Base-by-base conservation (phyloP, 345 rosid genomes). In the Nasturtium officinale region DNA sequence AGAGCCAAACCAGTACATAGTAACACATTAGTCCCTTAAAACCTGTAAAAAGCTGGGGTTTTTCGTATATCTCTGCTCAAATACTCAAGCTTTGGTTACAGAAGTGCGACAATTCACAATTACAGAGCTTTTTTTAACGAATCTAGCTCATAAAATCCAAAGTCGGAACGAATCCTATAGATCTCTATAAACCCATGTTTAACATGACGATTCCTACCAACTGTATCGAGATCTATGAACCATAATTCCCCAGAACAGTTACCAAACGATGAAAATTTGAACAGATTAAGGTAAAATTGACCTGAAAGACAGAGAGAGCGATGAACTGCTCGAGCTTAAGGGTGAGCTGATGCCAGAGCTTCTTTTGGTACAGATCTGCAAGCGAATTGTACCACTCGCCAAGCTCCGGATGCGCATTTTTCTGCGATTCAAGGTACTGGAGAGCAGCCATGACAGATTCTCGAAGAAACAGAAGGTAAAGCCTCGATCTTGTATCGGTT, bases 261-360 rank as follows among this genome's bases (percentile, higher is more conserved):
- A 66, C 9, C 5, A 50, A 72, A 42, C 4, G 59, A 56, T 33
- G 25, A 18, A 10, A 55, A 62, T 28, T 63, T 3, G 33, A 15
- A 8, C 0, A 48, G 26, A 38, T 25, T 45, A 21, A 5, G 60
- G n/a, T 37, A 17, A 29, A 9, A 28, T 0, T 25, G 61, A 90
- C 97, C 97, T 91, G 95, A 57, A 85, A 87, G 76, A 85, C 86
- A 10, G 95, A 82, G 66, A 83, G 96, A 45, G 97, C 79, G 55
- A 91, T 86, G 84, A 95, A 91, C 81, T 90, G 96, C 63, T 95
- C 97, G 70, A 95, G 97, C 87, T 95, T 95, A 73, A 88, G 83
- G 77, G 96, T 87, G 79, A 95, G 97, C 81, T 95, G 96, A 47
- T 95, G 96, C 97, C 99, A 95, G 6, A 95, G 99, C 87, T 91